These are phyloP conservation scores for Podospora didyma DNA, from an alignment of 495 filamentous ascomycete genomes.

Conservation along the genomic window DNA sequence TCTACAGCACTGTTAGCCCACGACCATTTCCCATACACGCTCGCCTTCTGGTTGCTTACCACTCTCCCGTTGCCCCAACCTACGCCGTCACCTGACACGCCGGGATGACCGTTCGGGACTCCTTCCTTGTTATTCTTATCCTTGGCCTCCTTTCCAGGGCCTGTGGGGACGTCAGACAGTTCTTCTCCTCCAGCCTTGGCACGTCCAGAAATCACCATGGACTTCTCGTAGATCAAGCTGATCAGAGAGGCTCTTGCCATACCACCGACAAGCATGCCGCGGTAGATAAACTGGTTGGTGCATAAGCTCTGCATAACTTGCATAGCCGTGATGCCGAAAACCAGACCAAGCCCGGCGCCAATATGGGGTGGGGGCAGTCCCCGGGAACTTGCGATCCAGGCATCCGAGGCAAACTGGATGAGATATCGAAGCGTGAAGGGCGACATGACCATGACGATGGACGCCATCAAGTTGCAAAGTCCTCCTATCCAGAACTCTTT, in stretches of 20 bases:
- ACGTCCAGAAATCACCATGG: slow-evolving; percentile 73
- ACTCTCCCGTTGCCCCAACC: slow-evolving; percentile 92
- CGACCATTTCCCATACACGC: background rate
- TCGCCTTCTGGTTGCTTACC: slow-evolving; percentile 18
- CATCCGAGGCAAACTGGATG: slow-evolving; percentile 74
- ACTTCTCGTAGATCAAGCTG: slow-evolving; percentile 73
- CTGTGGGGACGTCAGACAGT: slow-evolving; percentile 32
- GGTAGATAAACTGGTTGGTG: slow-evolving; percentile 78
- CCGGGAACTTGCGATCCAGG: slow-evolving; percentile 57
- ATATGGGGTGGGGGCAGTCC: slow-evolving; percentile 55
- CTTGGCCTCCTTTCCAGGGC: slow-evolving; percentile 30
- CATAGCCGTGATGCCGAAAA: slow-evolving; percentile 72
- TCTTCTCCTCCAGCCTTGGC: slow-evolving; percentile 64
- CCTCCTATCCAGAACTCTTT: slow-evolving; percentile 82
- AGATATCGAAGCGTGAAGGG: slow-evolving; percentile 71
- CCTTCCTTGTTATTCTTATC: slow-evolving; percentile 31
- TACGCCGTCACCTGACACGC: slow-evolving; percentile 59
- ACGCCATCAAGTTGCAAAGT: slow-evolving; percentile 66
- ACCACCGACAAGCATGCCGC: slow-evolving; percentile 74
- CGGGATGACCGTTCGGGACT: slow-evolving; percentile 32
- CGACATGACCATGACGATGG: slow-evolving; percentile 67
- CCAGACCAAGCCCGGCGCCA: slow-evolving; percentile 66
- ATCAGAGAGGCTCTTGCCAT: slow-evolving; percentile 72
- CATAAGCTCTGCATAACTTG: slow-evolving; percentile 68
- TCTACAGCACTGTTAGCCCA: slow-evolving; percentile 14